These are phyloP conservation scores for Brachypodium distachyon DNA, from an alignment of 202 grass and related monocot genomes.

Conservation along the genomic window DNA sequence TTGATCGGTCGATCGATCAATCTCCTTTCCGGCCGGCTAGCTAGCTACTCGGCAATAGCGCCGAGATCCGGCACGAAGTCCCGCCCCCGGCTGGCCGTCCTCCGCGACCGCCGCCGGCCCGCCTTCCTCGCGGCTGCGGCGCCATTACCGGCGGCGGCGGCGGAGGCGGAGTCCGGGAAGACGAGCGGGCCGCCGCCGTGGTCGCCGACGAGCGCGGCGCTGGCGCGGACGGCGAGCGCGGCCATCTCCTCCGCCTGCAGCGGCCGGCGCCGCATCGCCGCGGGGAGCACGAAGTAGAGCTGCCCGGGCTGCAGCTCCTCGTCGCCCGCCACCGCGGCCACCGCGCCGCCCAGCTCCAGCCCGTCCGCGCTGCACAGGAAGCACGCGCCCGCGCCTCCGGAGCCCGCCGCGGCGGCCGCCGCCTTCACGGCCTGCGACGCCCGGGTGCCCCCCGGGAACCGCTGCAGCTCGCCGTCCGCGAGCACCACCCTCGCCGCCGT, in stretches of 20 bases:
- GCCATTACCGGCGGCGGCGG: neutral
- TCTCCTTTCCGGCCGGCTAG: neutral
- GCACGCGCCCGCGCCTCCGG: neutral
- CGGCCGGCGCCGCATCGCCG: constrained; percentile 42
- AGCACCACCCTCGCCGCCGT: constrained; percentile 58
- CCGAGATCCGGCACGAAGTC: constrained; percentile 67
- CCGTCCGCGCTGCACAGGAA: constrained; percentile 83
- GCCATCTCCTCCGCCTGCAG: constrained; percentile 80
- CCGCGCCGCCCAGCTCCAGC: constrained; percentile 50
- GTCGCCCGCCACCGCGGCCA: constrained; percentile 25
- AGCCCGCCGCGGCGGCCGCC: neutral
- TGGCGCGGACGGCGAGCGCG: constrained; percentile 72
- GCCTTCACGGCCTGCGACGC: constrained; percentile 60
- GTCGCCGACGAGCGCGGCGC: constrained; percentile 53
- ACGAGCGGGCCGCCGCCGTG: constrained; percentile 54
- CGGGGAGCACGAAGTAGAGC: constrained; percentile 87
- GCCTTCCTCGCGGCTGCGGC: constrained; percentile 1
- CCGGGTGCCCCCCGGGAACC: constrained; percentile 49
- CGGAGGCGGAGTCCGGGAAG: constrained; percentile 34
- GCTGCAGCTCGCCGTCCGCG: constrained; percentile 54
- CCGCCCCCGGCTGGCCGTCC: constrained; percentile 33
- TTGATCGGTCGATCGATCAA: neutral
- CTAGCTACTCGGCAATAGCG: constrained; percentile 65
- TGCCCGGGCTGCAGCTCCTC: constrained; percentile 75
- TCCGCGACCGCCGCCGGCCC: constrained; percentile 27